Conservation (phyloP, 2,329 filamentous ascomycete species). For the Aspergillus luchuensis region DNA sequence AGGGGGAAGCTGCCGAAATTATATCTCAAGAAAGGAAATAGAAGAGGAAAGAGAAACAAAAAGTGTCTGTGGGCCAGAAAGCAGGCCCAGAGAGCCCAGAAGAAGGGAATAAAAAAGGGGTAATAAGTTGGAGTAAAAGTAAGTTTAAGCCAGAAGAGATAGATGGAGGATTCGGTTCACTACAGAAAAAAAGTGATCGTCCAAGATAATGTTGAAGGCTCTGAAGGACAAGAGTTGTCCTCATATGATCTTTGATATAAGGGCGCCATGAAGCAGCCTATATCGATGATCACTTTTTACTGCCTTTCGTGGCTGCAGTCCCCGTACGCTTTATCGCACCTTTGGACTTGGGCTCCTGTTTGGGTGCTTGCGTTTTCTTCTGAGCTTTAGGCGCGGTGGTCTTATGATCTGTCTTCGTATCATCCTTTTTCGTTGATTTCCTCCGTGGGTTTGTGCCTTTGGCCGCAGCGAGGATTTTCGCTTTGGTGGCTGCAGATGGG, state of each 20-base stretch:
- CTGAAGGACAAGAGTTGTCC: background rate
- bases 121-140: background rate
- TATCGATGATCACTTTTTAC: constrained; percentile 7
- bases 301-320: background rate
- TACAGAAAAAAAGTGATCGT: background rate
- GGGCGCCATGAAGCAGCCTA: no score
- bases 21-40: background rate
- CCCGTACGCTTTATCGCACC: constrained; percentile 4
- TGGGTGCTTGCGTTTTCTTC: constrained; percentile 2
- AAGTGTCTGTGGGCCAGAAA: background rate
- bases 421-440: constrained; percentile 16
- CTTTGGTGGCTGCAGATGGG: constrained; percentile 34
- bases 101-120: background rate
- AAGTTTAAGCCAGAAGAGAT: background rate
- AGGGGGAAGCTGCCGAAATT: background rate
- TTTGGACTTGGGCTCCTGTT: constrained; percentile 2
- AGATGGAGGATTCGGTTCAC: background rate
- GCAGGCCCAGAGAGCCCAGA: background rate
- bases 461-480: constrained; percentile 29
- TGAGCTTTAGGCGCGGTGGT: constrained; percentile 1
- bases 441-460: constrained; percentile 25
- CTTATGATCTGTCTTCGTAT: constrained; percentile 13
- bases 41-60: background rate
- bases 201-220: background rate
- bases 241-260: no score